These are phyloP conservation scores for Saccharomycopsis sp. DNA, from an alignment of 805 yeast species.

Conservation along the genomic window DNA sequence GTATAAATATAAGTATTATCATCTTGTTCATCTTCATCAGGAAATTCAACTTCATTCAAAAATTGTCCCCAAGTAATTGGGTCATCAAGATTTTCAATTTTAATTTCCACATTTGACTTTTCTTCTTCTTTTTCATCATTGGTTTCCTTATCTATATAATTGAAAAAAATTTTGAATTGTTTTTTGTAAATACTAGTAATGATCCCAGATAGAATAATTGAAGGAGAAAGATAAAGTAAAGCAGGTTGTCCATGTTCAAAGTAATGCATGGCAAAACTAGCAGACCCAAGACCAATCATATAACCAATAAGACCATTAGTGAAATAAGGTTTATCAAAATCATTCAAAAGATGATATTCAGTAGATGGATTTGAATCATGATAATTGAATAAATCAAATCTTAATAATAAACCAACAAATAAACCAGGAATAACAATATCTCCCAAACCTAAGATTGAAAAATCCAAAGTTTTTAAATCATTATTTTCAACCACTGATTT, in stretches of 20 bases:
- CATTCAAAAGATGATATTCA: conserved; percentile 32
- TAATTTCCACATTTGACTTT: conserved; percentile 17
- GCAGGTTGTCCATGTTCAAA: conserved; percentile 55
- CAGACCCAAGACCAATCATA: conserved; percentile 31
- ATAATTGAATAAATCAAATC: conserved; percentile 41
- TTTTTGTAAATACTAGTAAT: conserved; percentile 28
- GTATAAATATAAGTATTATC: conserved; percentile 3
- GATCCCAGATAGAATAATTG: conserved; percentile 26
- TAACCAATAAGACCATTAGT: conserved; percentile 36
- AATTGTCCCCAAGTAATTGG: background rate
- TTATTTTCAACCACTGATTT: conserved; percentile 16
- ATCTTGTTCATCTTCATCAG: conserved; percentile 9
- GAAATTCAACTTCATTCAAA: conserved; percentile 1
- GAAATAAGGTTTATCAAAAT: conserved; percentile 38
- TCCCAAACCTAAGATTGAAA: conserved; percentile 49
- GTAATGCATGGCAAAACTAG: conserved; percentile 31
- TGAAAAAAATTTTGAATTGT: conserved; percentile 34
- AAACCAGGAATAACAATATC: conserved; percentile 55
- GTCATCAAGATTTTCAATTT: too few species aligned
- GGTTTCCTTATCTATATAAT: conserved; percentile 23
- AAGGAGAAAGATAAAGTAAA: conserved; percentile 50
- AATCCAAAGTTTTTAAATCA: conserved; percentile 18
- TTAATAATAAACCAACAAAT: conserved; percentile 40
- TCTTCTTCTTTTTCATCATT: conserved; percentile 9
- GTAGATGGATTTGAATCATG: conserved; percentile 22